Evolutionary conservation across 352 stramenopile species (phyloP), one percentile per base, ranked within the genome.

Genomic region (Aphanomyces stellatus): DNA sequence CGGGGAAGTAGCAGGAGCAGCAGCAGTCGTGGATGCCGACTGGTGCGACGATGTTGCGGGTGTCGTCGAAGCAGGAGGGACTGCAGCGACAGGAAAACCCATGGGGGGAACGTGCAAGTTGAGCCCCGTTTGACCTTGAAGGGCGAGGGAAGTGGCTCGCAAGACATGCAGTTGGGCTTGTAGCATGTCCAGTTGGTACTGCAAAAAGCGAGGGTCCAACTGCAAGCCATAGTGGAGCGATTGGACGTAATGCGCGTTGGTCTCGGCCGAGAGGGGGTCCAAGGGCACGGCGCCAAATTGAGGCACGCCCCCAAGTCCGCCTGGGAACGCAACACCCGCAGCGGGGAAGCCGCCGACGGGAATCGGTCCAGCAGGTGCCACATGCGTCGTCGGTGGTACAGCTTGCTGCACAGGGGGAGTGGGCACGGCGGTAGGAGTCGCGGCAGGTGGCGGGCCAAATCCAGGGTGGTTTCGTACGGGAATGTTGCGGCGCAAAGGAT

Each of bases 161-260:
- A 64, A 31, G 2, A 64, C 55, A 28, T 64, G 55, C 3, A 64
- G 55, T 28, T 64, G 55, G 11, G 55, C 55, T 46, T 64, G 55
- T 8, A 64, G 55, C 55, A 64, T 64, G 25, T 64, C 55, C 3
- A 64, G 55, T 31, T 64, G 55, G n/a, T 64, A 64, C 40, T 64
- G 55, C 55, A 64, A 46, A 46, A 51, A 64, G 11, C 35, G 35
- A 0, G 55, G 55, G 17, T 64, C 55, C 35, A 64, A 37, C 40
- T 64, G 55, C 1, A 64, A 35, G 2, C 34, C 55, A 37, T 64
- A 64, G 40, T 64, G 55, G 5, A 64, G 33, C 10, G 55, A 64
- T 46, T 64, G 55, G 11, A 64, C 51, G 37, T 64, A 64, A n/a
- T 64, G 55, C 35, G 37, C 49, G 33, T 24, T 57, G 25, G 49